Evolutionary conservation across 139 green algal species (phyloP).

Genomic region (Marvania coccoides): DNA sequence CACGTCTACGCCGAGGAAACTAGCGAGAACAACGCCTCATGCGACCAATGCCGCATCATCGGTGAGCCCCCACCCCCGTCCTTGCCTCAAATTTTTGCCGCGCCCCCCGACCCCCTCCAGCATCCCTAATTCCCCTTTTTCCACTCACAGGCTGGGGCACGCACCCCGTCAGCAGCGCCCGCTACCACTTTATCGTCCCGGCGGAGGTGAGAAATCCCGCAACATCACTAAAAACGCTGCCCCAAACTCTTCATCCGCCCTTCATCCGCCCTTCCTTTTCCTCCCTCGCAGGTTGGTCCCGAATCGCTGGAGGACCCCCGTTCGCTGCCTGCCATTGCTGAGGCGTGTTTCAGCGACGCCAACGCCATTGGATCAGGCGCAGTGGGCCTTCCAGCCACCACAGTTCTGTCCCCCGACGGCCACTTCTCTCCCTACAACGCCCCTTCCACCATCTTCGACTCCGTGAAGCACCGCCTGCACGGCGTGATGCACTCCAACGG

Average conservation of each 20-base stretch:
- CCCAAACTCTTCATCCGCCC: neutral
- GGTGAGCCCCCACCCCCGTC: constrained; percentile 47
- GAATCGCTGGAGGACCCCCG: constrained; percentile 34
- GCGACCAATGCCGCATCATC: constrained; percentile 80
- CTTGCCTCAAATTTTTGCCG: neutral
- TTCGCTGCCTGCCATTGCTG: constrained; percentile 39
- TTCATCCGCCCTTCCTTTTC: neutral
- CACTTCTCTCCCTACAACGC: constrained; percentile 33
- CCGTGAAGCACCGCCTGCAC: constrained; percentile 31
- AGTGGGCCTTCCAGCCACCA: constrained; percentile 1
- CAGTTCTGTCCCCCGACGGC: neutral
- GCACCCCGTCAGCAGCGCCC: constrained; percentile 67
- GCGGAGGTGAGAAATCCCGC: constrained; percentile 12
- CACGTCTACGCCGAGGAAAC: constrained; percentile 36
- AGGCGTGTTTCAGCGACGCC: constrained; percentile 13
- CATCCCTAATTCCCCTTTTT: neutral
- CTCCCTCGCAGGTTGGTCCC: constrained; percentile 1
- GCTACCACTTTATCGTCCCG: constrained; percentile 87
- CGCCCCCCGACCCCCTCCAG: neutral
- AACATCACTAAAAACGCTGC: neutral
- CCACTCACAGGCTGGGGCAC: constrained; percentile 72
- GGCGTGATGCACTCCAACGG: constrained; percentile 85
- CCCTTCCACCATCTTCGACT: constrained; percentile 60
- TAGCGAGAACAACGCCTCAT: constrained; percentile 23
- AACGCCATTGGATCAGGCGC: neutral